Percentiles rank a stretch among this genome's conserved stretches.
phyloP scores from a whole-genome alignment of 2,329 filamentous ascomycete genomes.

The Beauveria sp. region DNA sequence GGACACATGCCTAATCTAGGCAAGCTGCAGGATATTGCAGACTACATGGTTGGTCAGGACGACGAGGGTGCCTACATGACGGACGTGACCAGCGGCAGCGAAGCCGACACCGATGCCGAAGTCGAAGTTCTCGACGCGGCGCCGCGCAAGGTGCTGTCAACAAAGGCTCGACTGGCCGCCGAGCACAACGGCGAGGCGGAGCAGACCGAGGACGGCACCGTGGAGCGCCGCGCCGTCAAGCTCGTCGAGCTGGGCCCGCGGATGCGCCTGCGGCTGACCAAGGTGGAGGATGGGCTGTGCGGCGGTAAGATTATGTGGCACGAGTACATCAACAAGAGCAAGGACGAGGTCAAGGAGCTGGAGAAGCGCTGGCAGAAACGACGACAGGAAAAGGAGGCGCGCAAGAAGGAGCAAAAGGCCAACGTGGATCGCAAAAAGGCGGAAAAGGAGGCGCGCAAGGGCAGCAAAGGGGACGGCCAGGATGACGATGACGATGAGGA shows the following conservation, averaged over 20 bases:
- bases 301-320: conserved; percentile 95
- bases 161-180: conserved; percentile 38
- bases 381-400: conserved; percentile 71
- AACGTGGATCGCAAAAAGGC: conserved; percentile 81
- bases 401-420: conserved; percentile 75
- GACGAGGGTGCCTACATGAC: conserved; percentile 76
- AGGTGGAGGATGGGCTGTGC: conserved; percentile 92
- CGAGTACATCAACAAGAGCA: conserved; percentile 81
- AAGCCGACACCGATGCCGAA: conserved; percentile 89
- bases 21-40: conserved; percentile 84
- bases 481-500: conserved; percentile 28
- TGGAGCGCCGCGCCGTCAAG: conserved; percentile 84
- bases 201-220: conserved; percentile 42
- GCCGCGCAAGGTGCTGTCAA: conserved; percentile 54
- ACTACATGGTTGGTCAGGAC: conserved; percentile 79
- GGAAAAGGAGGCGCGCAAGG: conserved; percentile 33
- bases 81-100: conserved; percentile 77
- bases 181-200: conserved; percentile 34
- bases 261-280: conserved; percentile 81
- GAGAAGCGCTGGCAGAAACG: conserved; percentile 77
- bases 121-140: conserved; percentile 71
- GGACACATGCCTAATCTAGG: conserved; percentile 77
- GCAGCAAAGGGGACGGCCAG: conserved; percentile 25
- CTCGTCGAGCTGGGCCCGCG: conserved; percentile 87
- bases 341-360: conserved; percentile 66